These are phyloP conservation scores for Capillidium rhysosporum DNA, from an alignment of 371 early-diverging fungal genomes.

Conservation along the genomic window DNA sequence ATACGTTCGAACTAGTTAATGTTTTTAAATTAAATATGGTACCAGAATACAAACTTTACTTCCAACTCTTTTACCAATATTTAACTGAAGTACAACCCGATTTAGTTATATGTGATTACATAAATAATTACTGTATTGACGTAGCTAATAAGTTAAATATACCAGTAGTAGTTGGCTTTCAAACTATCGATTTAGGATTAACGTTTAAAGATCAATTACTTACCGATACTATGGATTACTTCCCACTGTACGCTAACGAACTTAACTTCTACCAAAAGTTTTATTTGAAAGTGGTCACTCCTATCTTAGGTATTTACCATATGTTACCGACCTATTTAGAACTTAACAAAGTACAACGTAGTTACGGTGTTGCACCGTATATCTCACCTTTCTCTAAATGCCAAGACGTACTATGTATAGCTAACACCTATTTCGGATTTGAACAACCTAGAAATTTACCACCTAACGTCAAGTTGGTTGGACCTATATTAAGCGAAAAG, in stretches of 20 bases:
- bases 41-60: too few relatives aligned
- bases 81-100: background rate
- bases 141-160: background rate
- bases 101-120: slow-evolving; percentile 7
- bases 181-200: background rate
- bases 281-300: background rate
- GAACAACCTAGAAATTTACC: background rate
- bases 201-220: background rate
- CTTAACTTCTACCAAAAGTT: background rate
- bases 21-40: too few relatives aligned
- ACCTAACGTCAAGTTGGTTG: background rate
- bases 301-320: background rate
- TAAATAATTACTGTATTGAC: slow-evolving; percentile 1
- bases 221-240: background rate
- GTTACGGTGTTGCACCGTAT: background rate
- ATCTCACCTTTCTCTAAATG: background rate
- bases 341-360: background rate
- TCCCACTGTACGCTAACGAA: background rate
- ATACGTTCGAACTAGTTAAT: too few relatives aligned
- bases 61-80: too few relatives aligned
- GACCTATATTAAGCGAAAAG: background rate
- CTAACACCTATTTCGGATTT: slow-evolving; percentile 3
- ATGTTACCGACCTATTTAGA: background rate
- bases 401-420: background rate
- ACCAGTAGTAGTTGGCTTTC: slow-evolving; percentile 1